Conservation (phyloP, 495 filamentous ascomycete genomes). For the Parmelia sp. region DNA sequence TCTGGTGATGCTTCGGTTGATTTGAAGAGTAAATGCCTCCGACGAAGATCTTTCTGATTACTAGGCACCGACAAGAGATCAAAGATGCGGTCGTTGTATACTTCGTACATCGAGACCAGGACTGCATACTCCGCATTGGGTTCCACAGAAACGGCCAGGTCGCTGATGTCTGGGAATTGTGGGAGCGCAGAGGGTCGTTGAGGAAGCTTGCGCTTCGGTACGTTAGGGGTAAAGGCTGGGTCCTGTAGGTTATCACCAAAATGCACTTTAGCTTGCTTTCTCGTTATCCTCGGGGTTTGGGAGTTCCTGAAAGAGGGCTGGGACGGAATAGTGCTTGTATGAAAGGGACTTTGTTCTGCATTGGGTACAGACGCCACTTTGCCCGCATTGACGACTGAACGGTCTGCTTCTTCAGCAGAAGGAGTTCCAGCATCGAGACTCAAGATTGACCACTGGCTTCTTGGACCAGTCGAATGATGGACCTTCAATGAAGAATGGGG, state of each 20-base stretch:
- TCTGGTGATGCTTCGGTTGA: conserved; percentile 75
- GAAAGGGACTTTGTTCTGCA: conserved; percentile 12
- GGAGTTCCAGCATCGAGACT: conserved; percentile 17
- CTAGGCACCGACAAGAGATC: conserved; percentile 67
- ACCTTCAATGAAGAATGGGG: conserved; percentile 7
- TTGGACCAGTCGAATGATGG: conserved; percentile 16
- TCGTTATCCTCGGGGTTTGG: conserved; percentile 23
- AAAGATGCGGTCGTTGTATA: conserved; percentile 97
- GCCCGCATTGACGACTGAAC: conserved; percentile 38
- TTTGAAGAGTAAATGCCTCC: conserved; percentile 80
- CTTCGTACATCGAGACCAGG: conserved; percentile 95
- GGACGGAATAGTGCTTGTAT: conserved; percentile 3
- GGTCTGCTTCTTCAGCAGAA: conserved; percentile 11
- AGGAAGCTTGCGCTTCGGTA: conserved; percentile 52
- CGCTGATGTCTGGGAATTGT: conserved; percentile 64
- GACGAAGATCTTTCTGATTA: conserved; percentile 57
- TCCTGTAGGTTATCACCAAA: conserved; percentile 44
- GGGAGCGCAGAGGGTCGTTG: conserved; percentile 61
- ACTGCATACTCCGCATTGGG: conserved; percentile 77
- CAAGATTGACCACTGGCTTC: conserved; percentile 27
- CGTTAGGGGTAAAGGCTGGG: conserved; percentile 40
- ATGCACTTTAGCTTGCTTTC: conserved; percentile 33
- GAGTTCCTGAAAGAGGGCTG: conserved; percentile 18
- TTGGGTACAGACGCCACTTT: conserved; percentile 32
- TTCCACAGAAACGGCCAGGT: conserved; percentile 61